Base-by-base conservation (phyloP, 2,329 filamentous ascomycete genomes). In the Curvularia spicifera region DNA sequence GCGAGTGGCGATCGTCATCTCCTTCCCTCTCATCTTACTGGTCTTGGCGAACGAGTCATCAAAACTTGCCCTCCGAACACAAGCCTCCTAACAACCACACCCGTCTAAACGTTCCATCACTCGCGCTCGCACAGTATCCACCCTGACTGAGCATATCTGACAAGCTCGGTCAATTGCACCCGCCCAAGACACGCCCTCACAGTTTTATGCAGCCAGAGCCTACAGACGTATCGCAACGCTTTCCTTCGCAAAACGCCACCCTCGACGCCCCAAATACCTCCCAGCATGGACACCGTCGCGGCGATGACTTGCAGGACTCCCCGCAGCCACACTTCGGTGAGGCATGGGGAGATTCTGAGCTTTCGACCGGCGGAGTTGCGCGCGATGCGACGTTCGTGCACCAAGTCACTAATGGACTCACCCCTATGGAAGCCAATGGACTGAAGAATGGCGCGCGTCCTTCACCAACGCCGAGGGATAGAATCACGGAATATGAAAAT, bases 121-220 rank as follows among this genome's bases (percentile, higher is more conserved):
- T 57, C 62, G 65, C 66, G 66, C 66, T 58, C 63, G 56, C 61
- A 57, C 57, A 50, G 40, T 18, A 63, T 58, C 40, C 37, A 61
- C 46, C 51, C 57, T 61, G 74, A 76, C 74, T 76, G 74, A 76
- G 73, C 72, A 74, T 53, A 64, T 73, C 57, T 54, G 60, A 64
- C 77, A 82, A 83, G 84, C 80, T 87, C 85, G 83, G 85, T 87
- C 84, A 73, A 71, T 69, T 70, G 64, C 66, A 66, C 67, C 65
- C 67, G 63, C 57, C 65, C 64, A 59, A 64, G 58, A 58, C 71
- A 67, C 68, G 65, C 64, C 64, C 67, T 69, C 72, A 76, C 73
- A 72, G 75, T 88, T 88, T 83, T 88, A 89, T 89, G 86, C 86
- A 86, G 83, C 76, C 86, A 82, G 85, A 83, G 84, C 77, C 80